Conservation (phyloP, 768 basidiomycete genomes). For the Suillus clintonianus region DNA sequence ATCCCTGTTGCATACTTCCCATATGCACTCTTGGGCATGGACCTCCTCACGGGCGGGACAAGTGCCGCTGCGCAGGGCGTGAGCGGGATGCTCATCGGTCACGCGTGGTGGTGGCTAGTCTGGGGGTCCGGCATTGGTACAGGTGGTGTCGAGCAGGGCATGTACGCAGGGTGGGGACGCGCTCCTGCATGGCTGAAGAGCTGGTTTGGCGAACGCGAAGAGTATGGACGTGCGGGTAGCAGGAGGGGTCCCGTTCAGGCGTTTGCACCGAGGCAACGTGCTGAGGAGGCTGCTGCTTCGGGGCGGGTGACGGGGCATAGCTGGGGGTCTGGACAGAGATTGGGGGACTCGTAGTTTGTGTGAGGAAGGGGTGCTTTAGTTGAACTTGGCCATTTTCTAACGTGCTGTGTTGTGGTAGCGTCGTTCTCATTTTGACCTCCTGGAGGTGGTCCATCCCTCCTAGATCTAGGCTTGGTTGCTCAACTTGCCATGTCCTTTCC, state of each 20-base stretch:
- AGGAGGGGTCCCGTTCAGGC: constrained; percentile 56
- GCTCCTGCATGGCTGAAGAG: constrained; percentile 64
- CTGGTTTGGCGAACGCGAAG: constrained; percentile 43
- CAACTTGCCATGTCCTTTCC: too few relatives aligned
- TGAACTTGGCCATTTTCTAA: too few relatives aligned
- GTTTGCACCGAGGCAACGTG: constrained; percentile 50
- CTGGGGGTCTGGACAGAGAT: constrained; percentile 59
- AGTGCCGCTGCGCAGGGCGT: constrained; percentile 54
- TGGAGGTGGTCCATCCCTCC: too few relatives aligned
- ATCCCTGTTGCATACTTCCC: constrained; percentile 75
- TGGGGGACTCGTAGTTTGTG: constrained; percentile 36
- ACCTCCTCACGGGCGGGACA: constrained; percentile 65
- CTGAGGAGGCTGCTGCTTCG: constrained; percentile 16
- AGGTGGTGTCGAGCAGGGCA: constrained; percentile 38
- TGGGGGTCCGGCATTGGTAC: constrained; percentile 50
- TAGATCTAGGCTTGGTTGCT: too few relatives aligned
- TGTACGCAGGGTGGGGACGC: constrained; percentile 40
- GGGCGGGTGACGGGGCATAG: constrained; percentile 33
- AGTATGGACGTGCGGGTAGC: constrained; percentile 33
- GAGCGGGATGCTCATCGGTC: constrained; percentile 76
- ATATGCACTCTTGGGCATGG: constrained; percentile 71
- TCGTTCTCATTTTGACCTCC: too few relatives aligned
- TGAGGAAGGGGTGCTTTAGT: too few relatives aligned
- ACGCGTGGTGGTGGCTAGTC: constrained; percentile 79
- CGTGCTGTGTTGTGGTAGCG: too few relatives aligned